Percentiles rank a stretch among this genome's conserved stretches.
Evolutionary conservation across 2,329 filamentous ascomycete genomes (phyloP).

Genomic region (Fusarium coicis): DNA sequence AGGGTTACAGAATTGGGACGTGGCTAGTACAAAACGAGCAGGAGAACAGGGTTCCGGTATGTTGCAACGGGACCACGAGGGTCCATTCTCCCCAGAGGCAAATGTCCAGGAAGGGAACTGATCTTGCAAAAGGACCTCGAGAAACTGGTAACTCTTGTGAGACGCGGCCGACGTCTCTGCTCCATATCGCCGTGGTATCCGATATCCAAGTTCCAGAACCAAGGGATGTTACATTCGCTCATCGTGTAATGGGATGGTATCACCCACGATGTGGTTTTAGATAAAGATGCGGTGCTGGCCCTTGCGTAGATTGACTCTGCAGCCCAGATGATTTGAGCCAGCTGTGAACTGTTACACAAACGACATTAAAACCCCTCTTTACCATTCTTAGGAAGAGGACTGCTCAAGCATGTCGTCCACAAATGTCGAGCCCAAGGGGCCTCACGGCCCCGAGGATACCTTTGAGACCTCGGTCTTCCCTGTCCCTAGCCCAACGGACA

Average conservation of each 20-base stretch:
- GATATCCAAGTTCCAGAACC: conserved; percentile 6
- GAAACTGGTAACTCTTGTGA: background rate
- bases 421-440: conserved; percentile 12
- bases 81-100: background rate
- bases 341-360: background rate
- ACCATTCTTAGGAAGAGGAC: background rate
- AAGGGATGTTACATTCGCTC: conserved; percentile 8
- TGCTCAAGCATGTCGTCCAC: conserved; percentile 6
- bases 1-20: background rate
- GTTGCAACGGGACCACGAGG: background rate
- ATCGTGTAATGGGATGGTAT: conserved; percentile 21
- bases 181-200: conserved; percentile 2
- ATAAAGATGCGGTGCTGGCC: conserved; percentile 1
- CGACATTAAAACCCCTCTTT: background rate
- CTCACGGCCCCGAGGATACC: background rate
- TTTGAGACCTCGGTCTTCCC: conserved; percentile 33
- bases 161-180: background rate
- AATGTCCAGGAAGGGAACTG: background rate
- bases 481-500: conserved; percentile 6
- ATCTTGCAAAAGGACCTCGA: conserved; percentile 15
- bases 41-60: background rate
- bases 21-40: conserved; percentile 7
- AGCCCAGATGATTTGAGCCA: background rate
- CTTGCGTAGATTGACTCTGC: background rate
- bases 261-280: background rate